phyloP scores from a whole-genome alignment of 192 early-diverging fungal genomes.

The Phycomyces blakesleeanus region DNA sequence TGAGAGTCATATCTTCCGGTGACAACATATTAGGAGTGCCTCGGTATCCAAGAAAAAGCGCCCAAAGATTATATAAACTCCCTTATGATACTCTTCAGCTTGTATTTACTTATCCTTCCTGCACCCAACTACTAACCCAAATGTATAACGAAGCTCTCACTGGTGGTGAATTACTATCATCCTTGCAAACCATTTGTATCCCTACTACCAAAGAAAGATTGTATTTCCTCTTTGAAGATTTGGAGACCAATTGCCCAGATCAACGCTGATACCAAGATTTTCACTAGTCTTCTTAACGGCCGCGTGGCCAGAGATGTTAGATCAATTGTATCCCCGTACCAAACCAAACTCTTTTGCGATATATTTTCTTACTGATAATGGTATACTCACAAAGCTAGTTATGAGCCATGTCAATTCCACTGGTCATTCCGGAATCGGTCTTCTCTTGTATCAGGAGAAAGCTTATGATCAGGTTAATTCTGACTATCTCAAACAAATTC shows the following conservation, averaged over 20 bases:
- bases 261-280: constrained; percentile 23
- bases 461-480: not conserved
- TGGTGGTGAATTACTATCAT: not conserved
- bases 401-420: not conserved
- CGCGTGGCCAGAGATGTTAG: not conserved
- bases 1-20: too few species aligned
- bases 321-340: constrained; percentile 13
- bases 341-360: constrained; percentile 14
- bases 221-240: constrained; percentile 9
- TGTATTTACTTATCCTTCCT: too few species aligned
- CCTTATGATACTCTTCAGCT: not conserved
- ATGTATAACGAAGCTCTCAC: not conserved
- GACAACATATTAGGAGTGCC: too few species aligned
- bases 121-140: not conserved
- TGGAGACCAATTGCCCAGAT: constrained; percentile 15
- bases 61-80: too few species aligned
- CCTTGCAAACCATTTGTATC: constrained; percentile 13
- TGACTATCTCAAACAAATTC: not conserved
- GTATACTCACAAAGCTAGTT: not conserved
- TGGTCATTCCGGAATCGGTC: not conserved
- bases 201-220: constrained; percentile 27
- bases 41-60: too few species aligned
- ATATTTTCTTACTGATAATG: constrained; percentile 20
- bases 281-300: not conserved
- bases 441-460: constrained; percentile 23